phyloP scores from a whole-genome alignment of 352 stramenopile species.

The Globisporangium solare region DNA sequence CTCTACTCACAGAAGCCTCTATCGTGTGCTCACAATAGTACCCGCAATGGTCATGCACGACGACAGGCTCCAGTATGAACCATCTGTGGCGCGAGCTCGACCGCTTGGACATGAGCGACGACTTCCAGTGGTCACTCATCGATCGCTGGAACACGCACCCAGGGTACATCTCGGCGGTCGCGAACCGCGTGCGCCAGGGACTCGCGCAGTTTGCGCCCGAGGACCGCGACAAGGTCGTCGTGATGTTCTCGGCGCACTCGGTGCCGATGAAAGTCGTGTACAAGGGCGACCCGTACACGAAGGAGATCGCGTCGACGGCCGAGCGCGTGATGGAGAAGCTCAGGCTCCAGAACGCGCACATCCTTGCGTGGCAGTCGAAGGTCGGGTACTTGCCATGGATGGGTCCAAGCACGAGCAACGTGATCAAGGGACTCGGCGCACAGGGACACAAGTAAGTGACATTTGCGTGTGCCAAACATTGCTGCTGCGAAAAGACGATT shows the following conservation, averaged over 20 bases:
- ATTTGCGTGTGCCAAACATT: too few relatives aligned
- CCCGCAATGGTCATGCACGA: conserved; percentile 98
- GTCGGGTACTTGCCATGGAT: conserved; percentile 99
- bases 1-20: too few relatives aligned
- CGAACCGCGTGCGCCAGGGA: conserved; percentile 89
- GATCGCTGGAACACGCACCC: conserved; percentile 93
- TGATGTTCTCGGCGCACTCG: conserved; percentile 90
- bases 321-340: conserved; percentile 75
- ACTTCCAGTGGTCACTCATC: conserved; percentile 84
- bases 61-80: conserved; percentile 94
- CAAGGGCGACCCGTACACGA: conserved; percentile 86
- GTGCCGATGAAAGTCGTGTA: conserved; percentile 89
- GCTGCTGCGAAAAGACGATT: not conserved
- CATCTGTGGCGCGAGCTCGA: conserved; percentile 82
- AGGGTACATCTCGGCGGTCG: conserved; percentile 94
- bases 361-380: conserved; percentile 96
- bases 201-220: conserved; percentile 90
- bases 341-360: conserved; percentile 68
- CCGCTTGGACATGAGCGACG: conserved; percentile 83
- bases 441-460: conserved; percentile 87
- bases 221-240: conserved; percentile 84
- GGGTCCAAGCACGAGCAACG: conserved; percentile 95
- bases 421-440: conserved; percentile 89
- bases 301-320: conserved; percentile 72
- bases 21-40: conserved; percentile 50